Percentiles rank a stretch among this genome's conserved stretches.
Conservation (phyloP, 106 monocot genomes). For the Vanilla planifolia region DNA sequence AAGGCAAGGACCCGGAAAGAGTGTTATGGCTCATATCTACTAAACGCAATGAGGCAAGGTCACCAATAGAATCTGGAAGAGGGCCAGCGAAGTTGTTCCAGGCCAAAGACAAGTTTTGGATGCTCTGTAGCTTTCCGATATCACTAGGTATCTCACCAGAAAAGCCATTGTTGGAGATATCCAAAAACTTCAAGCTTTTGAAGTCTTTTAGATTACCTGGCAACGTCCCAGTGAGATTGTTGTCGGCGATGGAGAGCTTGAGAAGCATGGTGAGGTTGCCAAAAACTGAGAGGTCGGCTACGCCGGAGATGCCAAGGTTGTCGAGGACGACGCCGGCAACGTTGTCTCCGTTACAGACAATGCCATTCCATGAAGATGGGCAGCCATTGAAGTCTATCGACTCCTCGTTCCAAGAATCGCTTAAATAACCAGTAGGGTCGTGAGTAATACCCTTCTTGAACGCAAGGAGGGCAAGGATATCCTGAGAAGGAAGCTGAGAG, state of each 20-base stretch:
- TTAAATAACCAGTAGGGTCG: conserved; percentile 79
- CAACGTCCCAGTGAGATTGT: conserved; percentile 59
- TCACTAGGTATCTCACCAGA: conserved; percentile 46
- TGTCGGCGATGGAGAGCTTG: conserved; percentile 69
- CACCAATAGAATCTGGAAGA: conserved; percentile 64
- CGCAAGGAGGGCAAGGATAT: conserved; percentile 67
- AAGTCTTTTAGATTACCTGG: conserved; percentile 38
- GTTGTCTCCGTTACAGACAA: conserved; percentile 63
- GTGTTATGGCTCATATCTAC: conserved; percentile 74
- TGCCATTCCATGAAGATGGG: conserved; percentile 93
- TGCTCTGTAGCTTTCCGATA: conserved; percentile 49
- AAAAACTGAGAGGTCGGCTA: conserved; percentile 44
- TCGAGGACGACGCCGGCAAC: conserved; percentile 79
- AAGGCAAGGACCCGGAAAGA: conserved; percentile 59
- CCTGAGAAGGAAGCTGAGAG: conserved; percentile 74
- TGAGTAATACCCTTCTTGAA: conserved; percentile 84
- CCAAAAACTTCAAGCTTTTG: conserved; percentile 58
- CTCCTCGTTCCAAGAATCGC: conserved; percentile 90
- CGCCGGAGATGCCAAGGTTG: conserved; percentile 41
- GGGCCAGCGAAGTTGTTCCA: conserved; percentile 80
- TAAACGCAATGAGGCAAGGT: conserved; percentile 49
- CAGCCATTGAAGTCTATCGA: conserved; percentile 93
- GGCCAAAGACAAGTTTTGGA: conserved; percentile 71
- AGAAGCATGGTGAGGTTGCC: conserved; percentile 58
- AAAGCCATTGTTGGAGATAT: conserved; percentile 78